Evolutionary conservation across 2,329 filamentous ascomycete species (phyloP), one percentile per base, ranked within the genome.

Genomic region (Penicillium sp.): DNA sequence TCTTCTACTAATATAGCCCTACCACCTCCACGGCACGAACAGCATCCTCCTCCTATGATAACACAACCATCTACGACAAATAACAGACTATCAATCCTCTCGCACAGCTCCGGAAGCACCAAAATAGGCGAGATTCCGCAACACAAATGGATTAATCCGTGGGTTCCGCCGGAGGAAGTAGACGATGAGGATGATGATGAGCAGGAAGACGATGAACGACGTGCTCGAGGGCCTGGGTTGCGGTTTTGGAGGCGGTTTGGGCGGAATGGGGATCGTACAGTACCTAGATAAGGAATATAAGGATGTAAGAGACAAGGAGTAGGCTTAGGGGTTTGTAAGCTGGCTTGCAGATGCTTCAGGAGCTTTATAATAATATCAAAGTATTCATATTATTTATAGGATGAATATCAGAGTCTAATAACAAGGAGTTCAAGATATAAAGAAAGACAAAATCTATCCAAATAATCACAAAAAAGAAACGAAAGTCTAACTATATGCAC

Each of bases 41-140:
- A n/a, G 5, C 35, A 14, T 16, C 35, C n/a, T 18, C 16, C 4
- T 11, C 45, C 9, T 9, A 51, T 16, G 21, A 9, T n/a, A 18
- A 20, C 3, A 18, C 24, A 28, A 38, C 18, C 28, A 43, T 4
- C 11, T 14, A 30, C 8, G 1, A 45, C 1, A 20, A 33, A 42
- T n/a, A 55, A 51, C 21, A 46, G 57, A 26, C 12, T 52, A 40
- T 59, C 57, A 14, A 56, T 59, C n/a, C 8, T 59, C 28, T 56
- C 57, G 5, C 24, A 43, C 23, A 48, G 45, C n/a, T 59, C 57
- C 12, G 57, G 42, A 18, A 59, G 57, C 24, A 59, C 57, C 9
- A 59, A 59, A 43, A 3, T 59, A 23, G 57, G 57, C n/a, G 57
- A 59, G 23, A 59, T 59, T 38, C 57, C 57, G 1, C 52, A 47